Evolutionary conservation across 2,329 filamentous ascomycete species (phyloP), one percentile per base, ranked within the genome.

Genomic region (Hypoxylon sp.): DNA sequence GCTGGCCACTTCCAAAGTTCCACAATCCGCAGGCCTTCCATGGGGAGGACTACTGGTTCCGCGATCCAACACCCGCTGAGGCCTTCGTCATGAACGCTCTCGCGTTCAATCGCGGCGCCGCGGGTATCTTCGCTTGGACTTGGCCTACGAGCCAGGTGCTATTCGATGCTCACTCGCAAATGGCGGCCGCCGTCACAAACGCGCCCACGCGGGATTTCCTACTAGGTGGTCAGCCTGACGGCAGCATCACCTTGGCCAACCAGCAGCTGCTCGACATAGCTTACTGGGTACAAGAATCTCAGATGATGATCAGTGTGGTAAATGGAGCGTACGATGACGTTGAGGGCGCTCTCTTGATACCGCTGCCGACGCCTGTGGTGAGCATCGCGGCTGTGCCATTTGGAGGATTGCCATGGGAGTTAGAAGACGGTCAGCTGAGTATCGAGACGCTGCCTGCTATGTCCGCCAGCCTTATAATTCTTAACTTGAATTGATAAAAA

Each of bases 21-120:
- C 78, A 81, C 65, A 81, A 80, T 51, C 81, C 82, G 40, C 82
- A 85, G 75, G 78, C 77, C 57, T 84, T 84, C 72, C 76, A 80
- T 59, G 81, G 81, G 45, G 79, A 84, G 70, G 78, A 76, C 16
- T 84, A 84, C 72, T 84, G 82, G 82, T 52, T 70, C n/a, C 75
- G 82, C 9, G 79, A 82, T 61, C 83, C 83, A 7, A 81, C 78
- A 1, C 65, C 74, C 2, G 77, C 73, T 9, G 83, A 85, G 73
- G 76, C 76, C 26, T 77, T 78, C 58, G 82, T 75, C 18, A 84
- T 84, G 82, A 78, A 77, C 54, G 70, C 78, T 20, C 72, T 84
- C 12, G 80, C 79, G 0, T 76, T 85, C 42, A 81, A 83, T 67
- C 80, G 82, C 64, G 81, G 80, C n/a, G 80, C 77, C 14, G 79